Conservation (phyloP, 345 rosid genomes). For the Salix purpurea region DNA sequence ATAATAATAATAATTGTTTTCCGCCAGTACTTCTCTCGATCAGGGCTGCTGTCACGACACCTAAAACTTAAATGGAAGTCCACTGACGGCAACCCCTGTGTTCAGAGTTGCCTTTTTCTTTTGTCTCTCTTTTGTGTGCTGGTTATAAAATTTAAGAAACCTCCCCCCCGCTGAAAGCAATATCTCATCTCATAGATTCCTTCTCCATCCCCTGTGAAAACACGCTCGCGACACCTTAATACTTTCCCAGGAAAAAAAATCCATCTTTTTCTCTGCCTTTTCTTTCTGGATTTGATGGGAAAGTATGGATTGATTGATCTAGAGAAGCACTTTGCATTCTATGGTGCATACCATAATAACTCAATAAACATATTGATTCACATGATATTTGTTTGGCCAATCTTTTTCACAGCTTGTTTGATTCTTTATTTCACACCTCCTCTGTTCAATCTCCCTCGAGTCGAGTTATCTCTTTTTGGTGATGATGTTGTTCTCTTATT, state of each 20-base stretch:
- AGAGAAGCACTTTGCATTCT: constrained; percentile 83
- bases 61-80: too few species aligned
- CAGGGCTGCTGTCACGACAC: too few species aligned
- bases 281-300: constrained; percentile 26
- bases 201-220: background rate
- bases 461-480: constrained; percentile 35
- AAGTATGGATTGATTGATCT: constrained; percentile 47
- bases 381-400: constrained; percentile 61
- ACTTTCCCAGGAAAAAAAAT: background rate
- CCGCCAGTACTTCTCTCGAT: too few species aligned
- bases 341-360: constrained; percentile 89
- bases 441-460: constrained; percentile 30
- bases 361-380: constrained; percentile 53
- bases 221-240: background rate
- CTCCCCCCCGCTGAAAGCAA: background rate
- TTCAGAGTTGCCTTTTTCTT: background rate
- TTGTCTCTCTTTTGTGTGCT: background rate
- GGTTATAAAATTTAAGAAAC: background rate
- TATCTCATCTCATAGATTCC: background rate
- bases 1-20: too few species aligned
- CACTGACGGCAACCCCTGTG: background rate
- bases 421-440: constrained; percentile 53
- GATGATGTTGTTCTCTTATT: constrained; percentile 27
- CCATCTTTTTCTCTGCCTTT: background rate
- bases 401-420: constrained; percentile 48